phyloP scores from a whole-genome alignment of 1,139 yeast genomes.

The Diutina pseudorugosa region DNA sequence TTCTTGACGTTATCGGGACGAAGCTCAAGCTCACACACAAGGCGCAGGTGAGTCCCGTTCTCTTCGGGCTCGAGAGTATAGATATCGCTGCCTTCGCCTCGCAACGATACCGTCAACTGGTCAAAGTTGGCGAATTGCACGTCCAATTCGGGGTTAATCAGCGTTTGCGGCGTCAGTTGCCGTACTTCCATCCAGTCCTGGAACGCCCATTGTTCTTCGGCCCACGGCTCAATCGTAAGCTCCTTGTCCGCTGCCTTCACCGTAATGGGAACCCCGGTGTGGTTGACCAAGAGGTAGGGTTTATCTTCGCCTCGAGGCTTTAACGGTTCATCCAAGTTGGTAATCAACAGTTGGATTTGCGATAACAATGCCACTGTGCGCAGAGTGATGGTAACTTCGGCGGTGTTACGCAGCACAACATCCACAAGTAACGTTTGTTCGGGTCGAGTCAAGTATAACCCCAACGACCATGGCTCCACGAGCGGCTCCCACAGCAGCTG shows the following conservation, averaged over 20 bases:
- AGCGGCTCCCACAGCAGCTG: constrained; percentile 96
- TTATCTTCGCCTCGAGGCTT: constrained; percentile 70
- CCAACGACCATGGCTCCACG: constrained; percentile 78
- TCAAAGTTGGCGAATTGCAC: constrained; percentile 48
- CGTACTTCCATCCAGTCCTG: constrained; percentile 88
- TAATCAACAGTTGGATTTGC: constrained; percentile 47
- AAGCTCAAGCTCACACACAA: constrained; percentile 58
- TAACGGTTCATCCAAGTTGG: constrained; percentile 33
- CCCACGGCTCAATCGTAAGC: constrained; percentile 31
- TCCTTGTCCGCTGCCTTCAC: constrained; percentile 21
- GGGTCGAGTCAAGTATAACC: constrained; percentile 39
- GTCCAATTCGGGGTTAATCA: constrained; percentile 43
- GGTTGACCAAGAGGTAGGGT: constrained; percentile 72
- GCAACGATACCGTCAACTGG: constrained; percentile 49
- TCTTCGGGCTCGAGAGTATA: constrained; percentile 55
- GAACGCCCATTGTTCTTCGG: constrained; percentile 73
- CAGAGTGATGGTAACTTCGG: constrained; percentile 75
- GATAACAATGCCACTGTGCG: constrained; percentile 71
- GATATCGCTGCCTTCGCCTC: constrained; percentile 76
- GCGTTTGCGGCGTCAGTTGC: constrained; percentile 26
- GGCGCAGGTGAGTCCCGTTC: constrained; percentile 55
- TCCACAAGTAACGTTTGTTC: constrained; percentile 39
- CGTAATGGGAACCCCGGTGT: constrained; percentile 70
- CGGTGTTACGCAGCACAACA: constrained; percentile 58
- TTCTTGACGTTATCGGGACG: constrained; percentile 71